Base-by-base conservation (phyloP, 129 eudicot genomes). In the Flaveria trinervia region DNA sequence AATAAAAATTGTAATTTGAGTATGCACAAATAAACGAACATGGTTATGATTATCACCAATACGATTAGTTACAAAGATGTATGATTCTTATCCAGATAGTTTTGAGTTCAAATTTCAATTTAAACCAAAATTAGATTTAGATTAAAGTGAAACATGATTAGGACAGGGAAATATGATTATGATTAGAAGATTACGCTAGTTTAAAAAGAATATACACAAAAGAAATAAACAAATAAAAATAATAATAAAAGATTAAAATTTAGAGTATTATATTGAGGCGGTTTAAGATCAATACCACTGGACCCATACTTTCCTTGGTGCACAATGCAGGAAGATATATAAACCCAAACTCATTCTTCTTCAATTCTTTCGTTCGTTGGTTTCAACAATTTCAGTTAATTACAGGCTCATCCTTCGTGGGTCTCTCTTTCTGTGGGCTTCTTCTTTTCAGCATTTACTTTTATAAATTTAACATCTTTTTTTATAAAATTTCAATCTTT, bases 371-470 rank as follows among this genome's bases (percentile, higher is more conserved):
- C 60, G 11, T 66, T 78, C 51, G 41, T 78, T 78, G 70, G 41
- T 59, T 60, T 43, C 74, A 73, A 80, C 74, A 72, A 60, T 59
- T 69, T 78, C 82, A 70, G 72, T 79, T 79, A 79, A 28, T 48
- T 25, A 66, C 65, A 76, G 22, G 39, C 15, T 73, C 15, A 73
- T 73, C 43, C 18, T 48, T 44, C 41, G 41, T 36, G 41, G 41
- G 41, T 45, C 50, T 8, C 2, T 45, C 50, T 8, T 8, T 45
- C 79, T 64, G 59, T 74, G 70, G 70, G 57, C 78, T 43, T 43
- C 50, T 25, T 57, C 25, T 59, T 12, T 10, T 59, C 45, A 23
- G 18, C 62, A 18, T 76, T 20, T 15, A 3, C 28, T 46, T 75
- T 5, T 5, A 52, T 11, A 46, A 11, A 30, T 28, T 28, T 28